Conservation (phyloP, 768 basidiomycete species). For the Boletus patriciae region DNA sequence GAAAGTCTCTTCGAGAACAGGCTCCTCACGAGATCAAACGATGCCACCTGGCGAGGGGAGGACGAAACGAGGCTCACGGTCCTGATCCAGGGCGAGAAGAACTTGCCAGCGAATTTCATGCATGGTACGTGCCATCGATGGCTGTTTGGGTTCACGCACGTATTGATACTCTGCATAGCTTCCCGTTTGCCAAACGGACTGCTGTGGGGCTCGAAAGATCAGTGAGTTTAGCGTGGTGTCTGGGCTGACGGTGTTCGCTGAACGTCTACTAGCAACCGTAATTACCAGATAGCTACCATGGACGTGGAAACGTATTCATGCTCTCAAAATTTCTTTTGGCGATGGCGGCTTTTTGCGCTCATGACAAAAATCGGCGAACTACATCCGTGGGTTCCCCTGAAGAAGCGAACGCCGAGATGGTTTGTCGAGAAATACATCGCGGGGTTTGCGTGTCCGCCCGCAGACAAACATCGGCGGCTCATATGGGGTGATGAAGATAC, state of each 20-base stretch:
- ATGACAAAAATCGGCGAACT: conserved; percentile 45
- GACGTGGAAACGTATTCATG: conserved; percentile 41
- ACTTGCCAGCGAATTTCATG: conserved; percentile 42
- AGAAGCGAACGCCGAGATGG: conserved; percentile 50
- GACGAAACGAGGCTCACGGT: conserved; percentile 37
- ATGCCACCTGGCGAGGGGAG: conserved; percentile 17
- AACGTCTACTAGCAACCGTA: conserved; percentile 37
- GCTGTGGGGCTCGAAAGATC: conserved; percentile 30
- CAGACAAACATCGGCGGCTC: conserved; percentile 33
- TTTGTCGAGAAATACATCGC: conserved; percentile 45
- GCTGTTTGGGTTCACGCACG: not conserved
- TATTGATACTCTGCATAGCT: conserved; percentile 23
- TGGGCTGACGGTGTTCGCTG: not conserved
- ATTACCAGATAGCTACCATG: conserved; percentile 48
- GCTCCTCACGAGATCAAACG: conserved; percentile 15
- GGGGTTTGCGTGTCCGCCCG: conserved; percentile 26
- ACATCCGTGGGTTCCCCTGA: conserved; percentile 34
- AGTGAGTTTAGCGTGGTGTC: conserved; percentile 19
- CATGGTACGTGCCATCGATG: conserved; percentile 27
- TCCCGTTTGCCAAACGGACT: conserved; percentile 32
- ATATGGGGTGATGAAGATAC: conserved; percentile 36
- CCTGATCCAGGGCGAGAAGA: conserved; percentile 43
- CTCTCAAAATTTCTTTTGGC: conserved; percentile 52
- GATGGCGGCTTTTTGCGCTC: conserved; percentile 48
- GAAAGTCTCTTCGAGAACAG: conserved; percentile 31